Evolutionary conservation across 192 early-diverging fungal species (phyloP).

Genomic region (Spizellomyces punctatus): DNA sequence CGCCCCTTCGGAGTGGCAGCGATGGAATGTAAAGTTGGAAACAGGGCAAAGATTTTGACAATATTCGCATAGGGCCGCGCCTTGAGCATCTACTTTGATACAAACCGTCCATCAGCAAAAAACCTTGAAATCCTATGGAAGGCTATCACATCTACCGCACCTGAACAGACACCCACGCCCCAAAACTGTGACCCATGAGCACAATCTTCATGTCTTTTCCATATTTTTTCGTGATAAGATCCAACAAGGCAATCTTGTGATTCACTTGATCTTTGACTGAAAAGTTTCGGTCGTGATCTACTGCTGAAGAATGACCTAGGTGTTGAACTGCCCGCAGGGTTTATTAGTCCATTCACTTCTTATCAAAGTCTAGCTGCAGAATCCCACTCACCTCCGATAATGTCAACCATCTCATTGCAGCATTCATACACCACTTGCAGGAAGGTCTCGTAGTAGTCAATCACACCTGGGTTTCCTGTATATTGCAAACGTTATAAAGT

Average conservation of each 20-base stretch:
- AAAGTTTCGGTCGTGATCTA: slow-evolving; percentile 26
- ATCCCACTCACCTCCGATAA: slow-evolving; percentile 5
- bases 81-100: slow-evolving; percentile 52
- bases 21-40: slow-evolving; percentile 81
- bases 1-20: slow-evolving; percentile 75
- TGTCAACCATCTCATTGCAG: not conserved
- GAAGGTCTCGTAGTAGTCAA: slow-evolving; percentile 82
- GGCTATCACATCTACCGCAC: not conserved
- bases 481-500: slow-evolving; percentile 15
- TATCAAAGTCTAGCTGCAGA: not conserved
- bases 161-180: slow-evolving; percentile 59
- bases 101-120: slow-evolving; percentile 39
- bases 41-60: slow-evolving; percentile 67
- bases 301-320: slow-evolving; percentile 58
- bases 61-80: slow-evolving; percentile 65
- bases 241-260: slow-evolving; percentile 69
- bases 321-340: slow-evolving; percentile 51
- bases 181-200: slow-evolving; percentile 70
- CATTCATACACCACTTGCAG: slow-evolving; percentile 38
- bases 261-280: slow-evolving; percentile 65
- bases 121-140: slow-evolving; percentile 32
- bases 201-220: slow-evolving; percentile 50
- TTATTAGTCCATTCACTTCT: not conserved
- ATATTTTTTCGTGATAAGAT: slow-evolving; percentile 53
- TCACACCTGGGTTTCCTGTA: slow-evolving; percentile 78